A percentile compares a stretch with the other conserved stretches of the same genome.
Evolutionary conservation across 2,329 filamentous ascomycete species (phyloP).

Genomic region (Elsinoe fawcettii): DNA sequence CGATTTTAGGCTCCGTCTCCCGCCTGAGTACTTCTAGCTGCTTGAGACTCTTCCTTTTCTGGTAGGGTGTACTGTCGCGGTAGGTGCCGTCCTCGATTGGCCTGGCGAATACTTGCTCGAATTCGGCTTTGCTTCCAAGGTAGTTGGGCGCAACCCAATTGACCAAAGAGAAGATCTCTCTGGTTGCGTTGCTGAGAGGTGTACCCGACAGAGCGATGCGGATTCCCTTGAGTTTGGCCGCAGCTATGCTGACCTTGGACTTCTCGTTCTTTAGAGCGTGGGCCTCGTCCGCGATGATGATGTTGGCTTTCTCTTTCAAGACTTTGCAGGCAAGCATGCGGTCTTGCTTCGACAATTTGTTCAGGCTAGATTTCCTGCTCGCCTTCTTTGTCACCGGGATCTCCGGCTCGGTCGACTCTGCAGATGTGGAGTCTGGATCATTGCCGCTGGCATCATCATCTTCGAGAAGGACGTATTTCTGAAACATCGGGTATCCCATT

Average conservation of each 20-base stretch:
- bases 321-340: slow-evolving; percentile 38
- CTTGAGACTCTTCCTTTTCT: slow-evolving; percentile 55
- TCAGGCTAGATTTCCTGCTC: not conserved
- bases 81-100: slow-evolving; percentile 69
- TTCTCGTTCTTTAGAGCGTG: slow-evolving; percentile 65
- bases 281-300: slow-evolving; percentile 80
- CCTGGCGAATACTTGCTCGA: slow-evolving; percentile 59
- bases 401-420: not conserved
- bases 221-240: slow-evolving; percentile 52
- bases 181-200: slow-evolving; percentile 73
- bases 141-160: slow-evolving; percentile 78
- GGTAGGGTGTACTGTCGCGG: slow-evolving; percentile 48
- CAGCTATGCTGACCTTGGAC: slow-evolving; percentile 46
- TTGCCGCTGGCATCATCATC: slow-evolving; percentile 27
- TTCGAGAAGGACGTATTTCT: slow-evolving; percentile 31
- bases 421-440: not conserved
- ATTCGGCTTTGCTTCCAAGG: slow-evolving; percentile 60
- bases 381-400: not conserved
- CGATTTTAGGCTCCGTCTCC: slow-evolving; percentile 68
- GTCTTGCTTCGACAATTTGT: slow-evolving; percentile 50
- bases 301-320: slow-evolving; percentile 55
- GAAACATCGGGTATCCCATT: slow-evolving; percentile 65
- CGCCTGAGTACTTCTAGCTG: slow-evolving; percentile 63
- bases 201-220: slow-evolving; percentile 83
- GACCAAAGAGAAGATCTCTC: slow-evolving; percentile 81